Base-by-base conservation (phyloP, 495 filamentous ascomycete genomes). In the Pyronema omphalodes region DNA sequence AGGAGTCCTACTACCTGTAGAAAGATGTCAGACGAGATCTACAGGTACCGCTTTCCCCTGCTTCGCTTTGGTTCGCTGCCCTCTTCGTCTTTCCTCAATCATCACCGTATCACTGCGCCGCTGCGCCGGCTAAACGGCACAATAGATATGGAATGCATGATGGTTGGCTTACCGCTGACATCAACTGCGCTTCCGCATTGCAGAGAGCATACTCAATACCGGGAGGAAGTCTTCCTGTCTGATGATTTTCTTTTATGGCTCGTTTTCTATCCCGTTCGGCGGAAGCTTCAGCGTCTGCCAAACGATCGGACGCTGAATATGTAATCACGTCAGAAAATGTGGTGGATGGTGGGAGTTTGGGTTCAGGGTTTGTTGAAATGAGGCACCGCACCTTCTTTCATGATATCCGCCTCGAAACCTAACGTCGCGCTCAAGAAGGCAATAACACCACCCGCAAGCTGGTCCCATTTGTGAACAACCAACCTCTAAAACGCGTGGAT, bases 391-490 rank as follows among this genome's bases (percentile, higher is more conserved):
- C 79, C 79, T 71, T 93, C 80, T 56, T 77, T 78, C 84, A 98
- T 93, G 53, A 93, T 72, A n/a, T 91, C 86, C 59, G 88, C 84
- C 68, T 98, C 91, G 63, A 94, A 93, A 5, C 93, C 89, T 8
- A 98, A 69, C 9, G 88, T 83, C 40, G 88, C 88, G 58, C 77
- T 74, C 62, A 98, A 80, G 60, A 96, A 95, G 34, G 76, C 76
- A 41, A 88, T 78, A 29, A 94, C 77, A 37, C 86, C 85, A 62
- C 81, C 71, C 7, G 84, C 91, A 17, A 95, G 73, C 73, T 86
- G 66, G 52, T 7, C 29, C 12, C 14, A 3, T 33, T 3, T 55
- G 23, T 29, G 1, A 29, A 29, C 37, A 40, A 53, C 23, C 35
- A 41, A 43, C 17, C 39, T 43, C 17, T 43, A 17, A 43, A 43